Evolutionary conservation across 768 basidiomycete species (phyloP).

Genomic region (Trametes sanguinea): DNA sequence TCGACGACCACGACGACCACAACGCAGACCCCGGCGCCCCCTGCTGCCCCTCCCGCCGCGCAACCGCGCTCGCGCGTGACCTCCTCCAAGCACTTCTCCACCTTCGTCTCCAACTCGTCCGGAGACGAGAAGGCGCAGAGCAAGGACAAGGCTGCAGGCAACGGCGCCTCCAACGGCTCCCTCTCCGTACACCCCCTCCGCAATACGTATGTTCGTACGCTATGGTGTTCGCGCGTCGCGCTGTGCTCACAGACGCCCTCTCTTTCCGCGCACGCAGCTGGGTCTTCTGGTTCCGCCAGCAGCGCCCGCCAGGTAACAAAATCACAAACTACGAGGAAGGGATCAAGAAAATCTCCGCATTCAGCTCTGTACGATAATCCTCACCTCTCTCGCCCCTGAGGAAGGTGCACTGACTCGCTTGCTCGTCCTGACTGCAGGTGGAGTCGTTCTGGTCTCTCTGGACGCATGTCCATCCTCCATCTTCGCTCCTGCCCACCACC

Average conservation of each 20-base stretch:
- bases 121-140: slow-evolving; percentile 45
- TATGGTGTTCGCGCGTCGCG: slow-evolving; percentile 24
- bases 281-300: slow-evolving; percentile 92
- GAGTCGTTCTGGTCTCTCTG: slow-evolving; percentile 96
- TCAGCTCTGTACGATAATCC: slow-evolving; percentile 62
- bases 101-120: slow-evolving; percentile 47
- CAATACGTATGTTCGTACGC: slow-evolving; percentile 84
- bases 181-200: slow-evolving; percentile 68
- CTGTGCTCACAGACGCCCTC: slow-evolving; percentile 19
- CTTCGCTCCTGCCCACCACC: slow-evolving; percentile 81
- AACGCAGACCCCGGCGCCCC: slow-evolving; percentile 31
- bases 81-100: slow-evolving; percentile 77
- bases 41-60: slow-evolving; percentile 28
- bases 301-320: slow-evolving; percentile 87
- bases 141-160: slow-evolving; percentile 44
- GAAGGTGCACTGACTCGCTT: too few relatives aligned
- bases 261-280: slow-evolving; percentile 49
- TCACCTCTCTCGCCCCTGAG: too few relatives aligned
- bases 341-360: slow-evolving; percentile 89
- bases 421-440: slow-evolving; percentile 48
- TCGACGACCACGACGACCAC: slow-evolving; percentile 25
- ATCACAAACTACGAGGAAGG: slow-evolving; percentile 92
- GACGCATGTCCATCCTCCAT: slow-evolving; percentile 88
- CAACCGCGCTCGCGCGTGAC: slow-evolving; percentile 49
- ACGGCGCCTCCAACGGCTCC: slow-evolving; percentile 39